Base-by-base conservation (phyloP, 2,329 filamentous ascomycete species). In the Phoma sp. region DNA sequence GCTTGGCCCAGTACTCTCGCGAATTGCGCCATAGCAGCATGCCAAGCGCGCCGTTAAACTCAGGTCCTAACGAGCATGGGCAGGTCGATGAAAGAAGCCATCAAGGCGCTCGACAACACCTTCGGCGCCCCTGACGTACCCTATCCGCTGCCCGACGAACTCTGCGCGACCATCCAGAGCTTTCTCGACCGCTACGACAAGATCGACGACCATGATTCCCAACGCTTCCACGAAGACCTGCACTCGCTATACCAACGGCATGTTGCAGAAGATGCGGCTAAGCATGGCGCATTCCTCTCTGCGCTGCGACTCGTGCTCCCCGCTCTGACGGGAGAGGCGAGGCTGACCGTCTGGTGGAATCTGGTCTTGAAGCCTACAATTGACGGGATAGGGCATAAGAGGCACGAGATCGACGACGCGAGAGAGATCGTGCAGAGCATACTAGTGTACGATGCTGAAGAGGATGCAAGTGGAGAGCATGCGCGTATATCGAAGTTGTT, bases 171-270 rank as follows among this genome's bases (percentile, higher is more conserved):
- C 47, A 86, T 93, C 59, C 81, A 86, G 50, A 78, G 78, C 55
- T 93, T 91, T 74, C 79, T 91, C 44, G 83, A 86, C 40, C 87
- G 86, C 65, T 86, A 90, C 69, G 78, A 83, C 51, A 83, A 83
- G 62, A 82, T 85, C 59, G 89, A 93, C 65, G 88, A 91, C 46
- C 76, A 81, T 51, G 81, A 86, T 36, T 82, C 86, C n/a, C 88
- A 90, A 61, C 85, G 87, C 52, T 80, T 92, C 45, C 86, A 91
- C 58, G 89, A 91, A 36, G 89, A 92, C 64, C 80, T 95, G 7
- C 77, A 88, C 36, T 75, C 80, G 23, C 81, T 90, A 48, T 91
- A 88, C 76, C 80, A 87, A 53, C 86, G 83, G 66, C 79, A 85
- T 60, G 83, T 93, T 55, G 79, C 80, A 23, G 81, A 82, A 30